These are phyloP conservation scores for Colletotrichum musae DNA, from an alignment of 2,329 filamentous ascomycete species.

Conservation along the genomic window DNA sequence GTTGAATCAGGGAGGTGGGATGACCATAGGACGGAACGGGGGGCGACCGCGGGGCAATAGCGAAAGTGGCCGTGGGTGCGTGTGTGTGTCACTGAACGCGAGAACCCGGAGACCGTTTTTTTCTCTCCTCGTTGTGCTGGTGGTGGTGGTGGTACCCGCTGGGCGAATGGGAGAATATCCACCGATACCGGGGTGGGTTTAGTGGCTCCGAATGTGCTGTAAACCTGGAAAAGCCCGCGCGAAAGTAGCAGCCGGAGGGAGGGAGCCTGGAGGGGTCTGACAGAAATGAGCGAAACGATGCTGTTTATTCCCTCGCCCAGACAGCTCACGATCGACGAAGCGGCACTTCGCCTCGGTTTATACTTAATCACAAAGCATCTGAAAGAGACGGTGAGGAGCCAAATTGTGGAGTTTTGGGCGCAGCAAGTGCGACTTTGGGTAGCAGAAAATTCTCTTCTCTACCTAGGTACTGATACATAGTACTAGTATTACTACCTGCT, in stretches of 20 bases:
- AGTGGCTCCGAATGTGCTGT: slow-evolving; percentile 1
- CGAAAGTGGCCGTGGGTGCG: slow-evolving; percentile 24
- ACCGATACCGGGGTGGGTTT: slow-evolving; percentile 38
- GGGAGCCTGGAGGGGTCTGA: background rate
- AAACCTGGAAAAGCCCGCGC: background rate
- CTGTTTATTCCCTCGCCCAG: no score
- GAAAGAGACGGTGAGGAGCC: slow-evolving; percentile 30
- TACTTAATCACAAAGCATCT: slow-evolving; percentile 19
- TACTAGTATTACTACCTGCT: no score
- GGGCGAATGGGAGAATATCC: slow-evolving; percentile 19
- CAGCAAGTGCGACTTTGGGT: slow-evolving; percentile 14
- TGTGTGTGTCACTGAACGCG: slow-evolving; percentile 26
- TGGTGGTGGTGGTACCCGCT: background rate
- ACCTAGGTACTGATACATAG: no score
- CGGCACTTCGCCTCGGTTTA: slow-evolving; percentile 7
- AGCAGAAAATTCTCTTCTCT: background rate
- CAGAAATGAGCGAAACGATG: no score
- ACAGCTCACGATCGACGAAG: background rate
- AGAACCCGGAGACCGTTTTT: slow-evolving; percentile 8
- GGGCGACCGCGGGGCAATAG: slow-evolving; percentile 32
- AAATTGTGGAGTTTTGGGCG: slow-evolving; percentile 36
- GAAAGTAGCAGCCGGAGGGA: slow-evolving; percentile 1
- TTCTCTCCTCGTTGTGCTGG: background rate
- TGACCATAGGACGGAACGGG: slow-evolving; percentile 14
- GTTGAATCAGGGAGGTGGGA: slow-evolving; percentile 40